Conservation (phyloP, 768 basidiomycete species). For the Terana coerulea region DNA sequence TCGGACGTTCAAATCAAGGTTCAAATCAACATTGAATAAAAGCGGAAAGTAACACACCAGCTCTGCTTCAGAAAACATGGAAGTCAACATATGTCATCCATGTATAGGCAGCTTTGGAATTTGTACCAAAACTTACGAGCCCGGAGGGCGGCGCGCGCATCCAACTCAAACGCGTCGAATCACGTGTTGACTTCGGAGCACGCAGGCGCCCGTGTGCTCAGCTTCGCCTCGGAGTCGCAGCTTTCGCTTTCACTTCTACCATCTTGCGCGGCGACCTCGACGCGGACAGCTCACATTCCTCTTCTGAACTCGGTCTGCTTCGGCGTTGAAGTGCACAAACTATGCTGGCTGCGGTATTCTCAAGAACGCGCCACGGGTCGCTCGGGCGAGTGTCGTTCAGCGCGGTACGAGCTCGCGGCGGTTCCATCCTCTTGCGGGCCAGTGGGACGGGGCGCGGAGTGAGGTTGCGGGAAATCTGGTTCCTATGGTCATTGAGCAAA, state of each 20-base stretch:
- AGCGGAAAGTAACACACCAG: too few relatives aligned
- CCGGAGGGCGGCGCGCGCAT: too few relatives aligned
- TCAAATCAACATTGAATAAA: too few relatives aligned
- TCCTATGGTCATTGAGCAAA: constrained; percentile 92
- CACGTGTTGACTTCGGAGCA: too few relatives aligned
- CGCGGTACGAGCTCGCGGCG: constrained; percentile 26
- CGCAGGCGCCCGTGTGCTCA: too few relatives aligned
- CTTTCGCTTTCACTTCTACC: too few relatives aligned
- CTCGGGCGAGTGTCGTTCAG: background rate
- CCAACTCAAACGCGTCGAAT: too few relatives aligned
- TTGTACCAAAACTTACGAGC: constrained; percentile 41
- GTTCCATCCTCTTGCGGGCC: constrained; percentile 51
- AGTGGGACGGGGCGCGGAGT: constrained; percentile 26
- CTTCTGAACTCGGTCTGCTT: too few relatives aligned
- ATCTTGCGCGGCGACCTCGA: background rate
- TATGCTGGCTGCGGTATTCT: background rate
- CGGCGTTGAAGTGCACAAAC: too few relatives aligned
- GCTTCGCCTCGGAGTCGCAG: background rate
- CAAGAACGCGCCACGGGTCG: background rate
- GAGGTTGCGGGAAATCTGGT: constrained; percentile 64
- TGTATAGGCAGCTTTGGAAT: constrained; percentile 44
- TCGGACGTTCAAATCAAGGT: too few relatives aligned
- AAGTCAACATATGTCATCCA: constrained; percentile 39
- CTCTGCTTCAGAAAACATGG: too few relatives aligned
- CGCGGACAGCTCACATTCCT: background rate